phyloP scores from a whole-genome alignment of 192 early-diverging fungal genomes.

The Rhizophlyctis rosea region DNA sequence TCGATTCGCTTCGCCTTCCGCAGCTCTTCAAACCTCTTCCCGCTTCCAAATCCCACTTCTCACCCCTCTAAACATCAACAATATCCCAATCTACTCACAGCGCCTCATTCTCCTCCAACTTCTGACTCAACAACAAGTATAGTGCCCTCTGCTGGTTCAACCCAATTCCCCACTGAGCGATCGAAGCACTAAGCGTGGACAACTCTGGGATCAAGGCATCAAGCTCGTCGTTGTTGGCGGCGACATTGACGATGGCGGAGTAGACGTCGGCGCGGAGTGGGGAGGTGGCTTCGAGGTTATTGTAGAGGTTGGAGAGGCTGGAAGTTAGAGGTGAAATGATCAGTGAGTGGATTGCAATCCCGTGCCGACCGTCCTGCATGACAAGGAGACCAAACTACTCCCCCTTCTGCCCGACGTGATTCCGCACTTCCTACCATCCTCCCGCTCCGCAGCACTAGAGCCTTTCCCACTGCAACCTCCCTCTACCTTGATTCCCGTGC shows the following conservation, averaged over 20 bases:
- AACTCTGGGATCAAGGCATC: constrained; percentile 65
- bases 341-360: background rate
- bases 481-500: no score
- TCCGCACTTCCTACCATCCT: no score
- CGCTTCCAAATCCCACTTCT: background rate
- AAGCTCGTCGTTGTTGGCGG: constrained; percentile 65
- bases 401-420: background rate
- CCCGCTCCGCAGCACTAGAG: no score
- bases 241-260: constrained; percentile 70
- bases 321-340: constrained; percentile 2
- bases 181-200: constrained; percentile 59
- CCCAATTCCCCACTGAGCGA: constrained; percentile 66
- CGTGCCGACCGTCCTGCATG: constrained; percentile 11
- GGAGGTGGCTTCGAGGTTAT: constrained; percentile 58
- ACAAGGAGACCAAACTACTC: background rate
- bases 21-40: background rate
- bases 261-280: constrained; percentile 67
- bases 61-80: background rate
- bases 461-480: no score
- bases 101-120: constrained; percentile 55
- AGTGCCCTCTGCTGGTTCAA: constrained; percentile 56
- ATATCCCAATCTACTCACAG: constrained; percentile 43
- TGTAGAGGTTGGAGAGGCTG: constrained; percentile 82
- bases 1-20: no score
- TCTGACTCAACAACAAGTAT: constrained; percentile 62